phyloP scores from a whole-genome alignment of 192 early-diverging fungal species.

The Thamnidium elegans region DNA sequence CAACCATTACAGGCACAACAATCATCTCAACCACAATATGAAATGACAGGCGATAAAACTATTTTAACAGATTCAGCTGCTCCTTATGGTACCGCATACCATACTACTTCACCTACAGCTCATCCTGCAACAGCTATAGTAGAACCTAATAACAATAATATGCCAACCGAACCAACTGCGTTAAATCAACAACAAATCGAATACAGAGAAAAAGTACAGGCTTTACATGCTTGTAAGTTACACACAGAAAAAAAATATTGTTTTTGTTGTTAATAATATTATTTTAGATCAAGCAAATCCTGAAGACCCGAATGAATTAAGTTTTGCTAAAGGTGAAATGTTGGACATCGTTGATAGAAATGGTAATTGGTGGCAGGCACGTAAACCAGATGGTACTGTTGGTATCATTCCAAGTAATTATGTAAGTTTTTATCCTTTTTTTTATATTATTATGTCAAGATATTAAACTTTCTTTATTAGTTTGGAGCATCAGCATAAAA shows the following conservation, averaged over 20 bases:
- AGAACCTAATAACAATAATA: not conserved
- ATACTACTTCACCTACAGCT: not conserved
- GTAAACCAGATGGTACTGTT: constrained; percentile 70
- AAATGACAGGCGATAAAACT: constrained; percentile 14
- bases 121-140: not conserved
- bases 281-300: constrained; percentile 76
- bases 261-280: too few relatives aligned
- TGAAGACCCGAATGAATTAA: constrained; percentile 86
- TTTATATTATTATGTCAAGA: not conserved
- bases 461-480: too few relatives aligned
- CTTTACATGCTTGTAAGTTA: constrained; percentile 12
- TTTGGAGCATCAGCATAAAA: too few relatives aligned
- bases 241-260: not conserved
- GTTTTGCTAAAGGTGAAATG: constrained; percentile 82
- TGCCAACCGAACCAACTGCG: not conserved
- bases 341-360: constrained; percentile 86
- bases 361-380: constrained; percentile 98
- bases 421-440: constrained; percentile 10
- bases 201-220: not conserved
- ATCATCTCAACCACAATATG: constrained; percentile 3
- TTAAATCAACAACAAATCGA: not conserved
- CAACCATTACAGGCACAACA: not conserved
- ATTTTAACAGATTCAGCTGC: constrained; percentile 3
- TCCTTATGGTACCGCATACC: not conserved
- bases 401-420: constrained; percentile 95